phyloP scores from a whole-genome alignment of 768 basidiomycete genomes.

The Suillus plorans region DNA sequence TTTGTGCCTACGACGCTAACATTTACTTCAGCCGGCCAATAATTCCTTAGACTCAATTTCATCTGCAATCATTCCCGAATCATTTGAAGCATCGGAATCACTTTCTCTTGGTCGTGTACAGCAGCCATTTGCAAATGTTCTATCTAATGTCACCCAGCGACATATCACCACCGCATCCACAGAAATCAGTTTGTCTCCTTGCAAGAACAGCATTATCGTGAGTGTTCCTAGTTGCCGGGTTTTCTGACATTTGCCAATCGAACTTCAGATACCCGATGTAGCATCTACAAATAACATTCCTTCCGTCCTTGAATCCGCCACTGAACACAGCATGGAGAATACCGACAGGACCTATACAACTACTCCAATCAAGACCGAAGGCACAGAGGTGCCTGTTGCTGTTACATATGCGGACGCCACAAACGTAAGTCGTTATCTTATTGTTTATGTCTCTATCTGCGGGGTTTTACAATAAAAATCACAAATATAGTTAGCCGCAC shows the following conservation, averaged over 20 bases:
- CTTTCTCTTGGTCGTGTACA: neutral
- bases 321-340: neutral
- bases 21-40: neutral
- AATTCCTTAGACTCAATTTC: neutral
- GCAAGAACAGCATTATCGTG: neutral
- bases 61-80: neutral
- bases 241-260: neutral
- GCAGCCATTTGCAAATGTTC: neutral
- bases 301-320: neutral
- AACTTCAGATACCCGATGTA: neutral
- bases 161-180: neutral
- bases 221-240: neutral
- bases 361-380: neutral
- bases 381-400: slow-evolving; percentile 9
- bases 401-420: slow-evolving; percentile 41
- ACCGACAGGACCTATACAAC: neutral
- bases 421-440: slow-evolving; percentile 29
- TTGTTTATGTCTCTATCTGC: neutral
- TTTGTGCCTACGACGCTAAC: neutral
- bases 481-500: slow-evolving; percentile 30
- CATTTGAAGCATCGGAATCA: slow-evolving; percentile 2
- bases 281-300: neutral
- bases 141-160: neutral
- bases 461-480: neutral
- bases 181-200: neutral